Base-by-base conservation (phyloP, 495 filamentous ascomycete genomes). In the Trichocladium antarcticum region DNA sequence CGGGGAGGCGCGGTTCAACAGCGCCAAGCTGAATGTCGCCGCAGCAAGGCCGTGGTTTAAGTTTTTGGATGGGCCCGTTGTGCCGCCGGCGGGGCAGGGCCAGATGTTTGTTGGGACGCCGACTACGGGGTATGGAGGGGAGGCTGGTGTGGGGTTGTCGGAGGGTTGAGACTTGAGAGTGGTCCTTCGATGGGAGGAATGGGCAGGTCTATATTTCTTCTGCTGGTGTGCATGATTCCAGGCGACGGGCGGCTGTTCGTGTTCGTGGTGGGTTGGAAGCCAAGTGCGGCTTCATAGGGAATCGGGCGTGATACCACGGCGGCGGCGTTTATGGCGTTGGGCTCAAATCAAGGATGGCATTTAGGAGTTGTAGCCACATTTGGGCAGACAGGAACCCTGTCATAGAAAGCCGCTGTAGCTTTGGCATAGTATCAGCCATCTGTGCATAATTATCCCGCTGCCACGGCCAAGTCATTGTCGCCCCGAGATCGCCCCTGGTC, bases 1-100 rank as follows among this genome's bases (percentile, higher is more conserved):
- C 0, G 85, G 87, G 11, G 89, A 93, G 57, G 82, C 84, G 6
- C 77, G 85, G 29, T 89, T 90, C 61, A 95, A 95, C 52, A 83
- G 82, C 49, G 89, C 89, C 16, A 77, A 88, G 62, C 66, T 95
- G 56, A 97, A 97, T 58, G 88, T 89, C 53, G 80, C 83, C 59
- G 78, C 92, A 34, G 93, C 89, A 5, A 71, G 85, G 29, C 77
- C 83, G 55, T 84, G 84, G 51, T 96, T 98, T 65, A 81, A 66
- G 58, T 74, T 72, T 42, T 47, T 75, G 19, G 72, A 75, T 21
- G 69, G 68, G 15, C 69, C 71, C 0, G 49, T 56, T 1, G 50
- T 57, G 11, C 31, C 50, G 29, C 31, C 22, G 22, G 35, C 37
- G 39, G 36, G 37, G 16, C 29, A 35, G 3, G 36, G 28, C 12